Evolutionary conservation across 306 rosid species (phyloP).

Genomic region (Corylus americana): DNA sequence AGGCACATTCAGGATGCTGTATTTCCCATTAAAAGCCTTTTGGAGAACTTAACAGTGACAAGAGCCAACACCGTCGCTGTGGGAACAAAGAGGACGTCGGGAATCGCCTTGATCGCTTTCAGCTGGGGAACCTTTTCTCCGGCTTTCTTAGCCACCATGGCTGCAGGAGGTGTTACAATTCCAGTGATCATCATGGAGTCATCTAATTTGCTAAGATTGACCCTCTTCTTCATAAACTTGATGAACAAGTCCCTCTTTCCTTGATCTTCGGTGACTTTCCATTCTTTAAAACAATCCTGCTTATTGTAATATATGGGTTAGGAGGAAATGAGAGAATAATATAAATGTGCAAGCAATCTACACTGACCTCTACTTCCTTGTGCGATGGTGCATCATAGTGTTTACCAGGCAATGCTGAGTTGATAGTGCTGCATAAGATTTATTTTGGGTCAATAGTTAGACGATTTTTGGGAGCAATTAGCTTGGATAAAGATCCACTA

Average conservation of each 20-base stretch:
- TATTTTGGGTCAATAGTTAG: background rate
- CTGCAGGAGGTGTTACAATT: constrained; percentile 54
- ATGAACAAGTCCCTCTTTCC: background rate
- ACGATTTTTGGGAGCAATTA: background rate
- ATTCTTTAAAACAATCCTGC: constrained; percentile 26
- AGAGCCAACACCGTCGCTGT: constrained; percentile 48
- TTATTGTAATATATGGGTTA: background rate
- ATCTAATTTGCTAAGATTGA: constrained; percentile 45
- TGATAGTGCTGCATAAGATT: constrained; percentile 41
- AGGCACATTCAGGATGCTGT: background rate
- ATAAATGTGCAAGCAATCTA: constrained; percentile 4
- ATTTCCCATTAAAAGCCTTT: constrained; percentile 35
- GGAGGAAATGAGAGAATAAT: background rate
- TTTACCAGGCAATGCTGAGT: constrained; percentile 60
- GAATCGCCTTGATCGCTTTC: constrained; percentile 46
- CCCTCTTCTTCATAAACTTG: constrained; percentile 25
- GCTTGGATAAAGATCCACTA: background rate
- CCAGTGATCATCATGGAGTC: constrained; percentile 50
- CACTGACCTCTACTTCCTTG: constrained; percentile 42
- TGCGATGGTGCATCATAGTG: constrained; percentile 51
- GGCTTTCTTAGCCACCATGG: constrained; percentile 52
- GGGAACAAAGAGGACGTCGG: constrained; percentile 63
- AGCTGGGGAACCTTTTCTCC: constrained; percentile 54
- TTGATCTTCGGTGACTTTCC: background rate
- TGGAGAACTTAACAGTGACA: constrained; percentile 43